Percentiles rank a stretch among this genome's conserved stretches.
These are phyloP conservation scores for Mucor racemosus DNA, from an alignment of 371 early-diverging fungal genomes.

Conservation along the genomic window DNA sequence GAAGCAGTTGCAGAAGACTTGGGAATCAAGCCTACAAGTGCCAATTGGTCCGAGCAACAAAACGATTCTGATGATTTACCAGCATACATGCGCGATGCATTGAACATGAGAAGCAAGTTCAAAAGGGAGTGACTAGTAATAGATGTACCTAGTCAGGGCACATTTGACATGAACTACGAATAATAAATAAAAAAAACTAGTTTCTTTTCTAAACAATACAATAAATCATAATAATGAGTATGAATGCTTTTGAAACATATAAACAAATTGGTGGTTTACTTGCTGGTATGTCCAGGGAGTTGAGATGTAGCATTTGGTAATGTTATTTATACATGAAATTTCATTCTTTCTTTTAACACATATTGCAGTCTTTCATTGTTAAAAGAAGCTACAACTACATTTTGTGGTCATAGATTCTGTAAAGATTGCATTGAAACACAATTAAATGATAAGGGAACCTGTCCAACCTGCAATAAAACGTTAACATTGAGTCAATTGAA, in stretches of 20 bases:
- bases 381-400: constrained; percentile 7
- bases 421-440: constrained; percentile 3
- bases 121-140: background rate
- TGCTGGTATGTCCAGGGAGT: constrained; percentile 13
- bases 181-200: background rate
- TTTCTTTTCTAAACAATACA: no score
- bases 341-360: background rate
- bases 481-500: background rate
- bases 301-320: constrained; percentile 6
- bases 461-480: constrained; percentile 12
- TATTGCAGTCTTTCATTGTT: constrained; percentile 2
- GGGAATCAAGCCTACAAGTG: constrained; percentile 27
- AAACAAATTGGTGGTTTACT: background rate
- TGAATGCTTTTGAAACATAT: background rate
- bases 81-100: constrained; percentile 31
- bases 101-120: constrained; percentile 10
- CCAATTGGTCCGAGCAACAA: constrained; percentile 17
- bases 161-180: background rate
- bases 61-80: constrained; percentile 27
- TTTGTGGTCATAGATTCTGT: constrained; percentile 22
- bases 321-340: background rate
- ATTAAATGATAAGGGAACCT: background rate
- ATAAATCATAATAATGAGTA: no score
- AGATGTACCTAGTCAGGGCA: no score
- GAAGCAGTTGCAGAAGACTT: constrained; percentile 54